Conservation (phyloP, 2,329 filamentous ascomycete genomes). For the Lanzia echinophila region DNA sequence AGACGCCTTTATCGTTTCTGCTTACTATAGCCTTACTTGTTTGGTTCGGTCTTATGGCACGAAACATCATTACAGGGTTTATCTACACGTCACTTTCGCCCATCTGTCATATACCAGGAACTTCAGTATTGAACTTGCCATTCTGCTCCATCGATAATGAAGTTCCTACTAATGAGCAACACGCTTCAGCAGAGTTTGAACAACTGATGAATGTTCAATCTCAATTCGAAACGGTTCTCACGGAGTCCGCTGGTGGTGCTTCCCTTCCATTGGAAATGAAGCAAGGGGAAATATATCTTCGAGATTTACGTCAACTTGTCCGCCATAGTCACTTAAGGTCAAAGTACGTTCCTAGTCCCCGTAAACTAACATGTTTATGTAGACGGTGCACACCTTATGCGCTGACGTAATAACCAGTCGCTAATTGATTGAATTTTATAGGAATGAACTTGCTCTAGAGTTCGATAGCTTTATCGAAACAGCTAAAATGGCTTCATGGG, state of each 20-base stretch:
- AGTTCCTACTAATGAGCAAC: constrained; percentile 18
- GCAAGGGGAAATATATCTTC: constrained; percentile 64
- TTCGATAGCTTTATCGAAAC: constrained; percentile 71
- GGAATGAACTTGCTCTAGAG: constrained; percentile 66
- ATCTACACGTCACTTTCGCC: constrained; percentile 58
- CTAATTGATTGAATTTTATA: constrained; percentile 22
- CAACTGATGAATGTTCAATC: constrained; percentile 67
- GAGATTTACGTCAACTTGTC: constrained; percentile 67
- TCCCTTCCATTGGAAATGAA: constrained; percentile 74
- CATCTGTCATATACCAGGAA: constrained; percentile 63
- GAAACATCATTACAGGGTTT: constrained; percentile 56
- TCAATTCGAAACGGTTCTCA: constrained; percentile 70
- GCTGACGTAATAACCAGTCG: background rate
- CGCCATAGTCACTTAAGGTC: constrained; percentile 61
- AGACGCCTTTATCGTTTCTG: constrained; percentile 56
- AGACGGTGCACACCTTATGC: background rate
- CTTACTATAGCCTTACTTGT: constrained; percentile 56
- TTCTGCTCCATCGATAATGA: constrained; percentile 46
- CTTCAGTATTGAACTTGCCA: constrained; percentile 52
- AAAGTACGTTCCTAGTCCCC: constrained; percentile 25
- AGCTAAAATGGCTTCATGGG: constrained; percentile 55
- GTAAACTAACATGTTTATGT: background rate
- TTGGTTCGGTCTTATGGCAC: constrained; percentile 50
- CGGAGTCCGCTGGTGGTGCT: constrained; percentile 57
- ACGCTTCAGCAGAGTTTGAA: constrained; percentile 54